phyloP scores from a whole-genome alignment of 2,329 filamentous ascomycete species.

The Dendryphion nanum region DNA sequence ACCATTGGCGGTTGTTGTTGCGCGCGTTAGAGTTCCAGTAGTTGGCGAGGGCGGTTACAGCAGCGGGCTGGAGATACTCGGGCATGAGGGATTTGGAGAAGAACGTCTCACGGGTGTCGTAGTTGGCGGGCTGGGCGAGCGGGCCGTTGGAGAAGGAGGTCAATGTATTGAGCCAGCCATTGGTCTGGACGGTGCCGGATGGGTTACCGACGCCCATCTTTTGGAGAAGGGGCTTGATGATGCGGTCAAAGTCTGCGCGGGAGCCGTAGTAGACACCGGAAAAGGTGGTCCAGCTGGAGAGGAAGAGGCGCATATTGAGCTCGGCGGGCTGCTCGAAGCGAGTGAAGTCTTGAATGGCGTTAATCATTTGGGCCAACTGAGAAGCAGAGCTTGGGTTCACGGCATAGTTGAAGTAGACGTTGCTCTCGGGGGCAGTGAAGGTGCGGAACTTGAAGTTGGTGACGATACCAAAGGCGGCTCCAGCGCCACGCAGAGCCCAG shows the following conservation, averaged over 20 bases:
- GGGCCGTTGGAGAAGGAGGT: constrained; percentile 19
- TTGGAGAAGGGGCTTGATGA: constrained; percentile 21
- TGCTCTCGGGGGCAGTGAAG: constrained; percentile 21
- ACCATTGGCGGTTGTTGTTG: constrained; percentile 17
- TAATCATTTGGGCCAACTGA: constrained; percentile 16
- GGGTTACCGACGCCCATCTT: constrained; percentile 15
- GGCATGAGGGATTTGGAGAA: constrained; percentile 29
- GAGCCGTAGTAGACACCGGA: constrained; percentile 27
- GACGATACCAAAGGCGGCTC: constrained; percentile 41
- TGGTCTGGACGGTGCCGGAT: constrained; percentile 7
- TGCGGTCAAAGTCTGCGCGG: constrained; percentile 18
- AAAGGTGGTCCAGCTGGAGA: constrained; percentile 15
- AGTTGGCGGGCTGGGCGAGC: constrained; percentile 16
- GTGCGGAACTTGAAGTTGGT: constrained; percentile 34
- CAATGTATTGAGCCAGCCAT: constrained; percentile 22
- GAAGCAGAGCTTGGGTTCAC: constrained; percentile 13
- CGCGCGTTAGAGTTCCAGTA: constrained; percentile 24
- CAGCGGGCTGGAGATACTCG: constrained; percentile 13
- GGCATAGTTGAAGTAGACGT: constrained; percentile 23
- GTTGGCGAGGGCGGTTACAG: constrained; percentile 17
- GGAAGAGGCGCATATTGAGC: constrained; percentile 26
- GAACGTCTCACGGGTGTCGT: constrained; percentile 27
- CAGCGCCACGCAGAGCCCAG: constrained; percentile 41
- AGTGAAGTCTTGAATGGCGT: constrained; percentile 22
- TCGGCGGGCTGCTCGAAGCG: constrained; percentile 19